These are phyloP conservation scores for Psilocybe cubensis DNA, from an alignment of 768 basidiomycete species.

Conservation along the genomic window DNA sequence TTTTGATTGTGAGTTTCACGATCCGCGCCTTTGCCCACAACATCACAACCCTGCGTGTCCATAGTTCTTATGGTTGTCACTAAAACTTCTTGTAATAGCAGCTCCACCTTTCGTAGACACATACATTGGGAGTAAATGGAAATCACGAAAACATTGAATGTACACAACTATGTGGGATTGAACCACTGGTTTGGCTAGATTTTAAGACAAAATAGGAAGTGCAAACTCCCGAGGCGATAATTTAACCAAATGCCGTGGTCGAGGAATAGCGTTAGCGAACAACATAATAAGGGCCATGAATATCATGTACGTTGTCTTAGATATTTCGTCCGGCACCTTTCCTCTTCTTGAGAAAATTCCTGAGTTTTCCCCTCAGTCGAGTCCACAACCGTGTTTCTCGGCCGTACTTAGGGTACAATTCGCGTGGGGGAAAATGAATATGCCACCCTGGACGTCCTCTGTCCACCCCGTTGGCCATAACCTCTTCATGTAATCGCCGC, in stretches of 20 bases:
- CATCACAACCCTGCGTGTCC: no score
- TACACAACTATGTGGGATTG: constrained; percentile 16
- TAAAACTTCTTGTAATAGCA: no score
- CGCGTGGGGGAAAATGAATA: constrained; percentile 24
- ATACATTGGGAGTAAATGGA: constrained; percentile 4
- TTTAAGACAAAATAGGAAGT: not conserved
- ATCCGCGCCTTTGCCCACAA: no score
- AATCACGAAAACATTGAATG: constrained; percentile 11
- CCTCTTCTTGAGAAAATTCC: not conserved
- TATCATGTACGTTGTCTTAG: not conserved
- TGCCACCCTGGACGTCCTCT: constrained; percentile 12
- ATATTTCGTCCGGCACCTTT: not conserved
- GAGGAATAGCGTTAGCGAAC: not conserved
- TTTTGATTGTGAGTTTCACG: no score
- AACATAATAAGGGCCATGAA: not conserved
- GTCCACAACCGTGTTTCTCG: constrained; percentile 35
- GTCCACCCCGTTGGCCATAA: constrained; percentile 18
- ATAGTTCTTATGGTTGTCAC: no score
- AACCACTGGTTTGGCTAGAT: not conserved
- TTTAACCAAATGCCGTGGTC: not conserved
- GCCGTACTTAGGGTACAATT: constrained; percentile 34
- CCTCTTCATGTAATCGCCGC: constrained; percentile 16
- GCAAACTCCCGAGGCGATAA: not conserved
- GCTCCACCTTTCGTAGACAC: not conserved
- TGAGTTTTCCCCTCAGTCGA: constrained; percentile 13